Evolutionary conservation across 495 filamentous ascomycete species (phyloP), one percentile per base, ranked within the genome.

Genomic region (Podospora australis): DNA sequence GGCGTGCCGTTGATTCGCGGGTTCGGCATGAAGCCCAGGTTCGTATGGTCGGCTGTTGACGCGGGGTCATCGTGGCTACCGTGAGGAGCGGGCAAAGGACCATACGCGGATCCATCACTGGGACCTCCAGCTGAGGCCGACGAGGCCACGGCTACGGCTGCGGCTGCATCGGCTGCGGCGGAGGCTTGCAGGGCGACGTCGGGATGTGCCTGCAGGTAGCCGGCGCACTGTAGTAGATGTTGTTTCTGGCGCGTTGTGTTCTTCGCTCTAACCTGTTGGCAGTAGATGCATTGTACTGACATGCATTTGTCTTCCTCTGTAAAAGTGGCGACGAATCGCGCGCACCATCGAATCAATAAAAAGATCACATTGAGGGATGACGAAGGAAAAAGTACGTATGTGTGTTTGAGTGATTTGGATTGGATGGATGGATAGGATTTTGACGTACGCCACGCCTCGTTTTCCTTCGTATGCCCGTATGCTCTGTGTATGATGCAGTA

Each of bases 241-340:
- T 57, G 54, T 47, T 59, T 55, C 46, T 64, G 62, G 17, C 62
- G 57, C 7, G 62, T 64, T 13, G 62, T 64, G 52, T 64, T 64
- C 50, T 64, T 64, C 0, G 62, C 62, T 6, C 59, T 29, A 20
- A 49, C 39, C 40, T 58, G 46, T 17, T 56, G 46, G 44, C 62
- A 64, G 45, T 54, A 62, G 30, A 58, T 35, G 39, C 59, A 64
- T 34, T 64, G 62, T 7, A 60, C 62, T 11, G 29, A 45, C 21
- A 54, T 41, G 41, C 61, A 62, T 16, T 55, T 62, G 17, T 46
- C 48, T 19, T 48, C 41, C 8, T 43, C 46, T 56, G 35, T n/a
- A n/a, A n/a, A n/a, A n/a, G n/a, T n/a, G n/a, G n/a, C n/a, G n/a
- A n/a, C n/a, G n/a, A n/a, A n/a, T n/a, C n/a, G n/a, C n/a, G n/a